These are phyloP conservation scores for Kluyveromyces lactis DNA, from an alignment of 805 yeast species.

Conservation along the genomic window DNA sequence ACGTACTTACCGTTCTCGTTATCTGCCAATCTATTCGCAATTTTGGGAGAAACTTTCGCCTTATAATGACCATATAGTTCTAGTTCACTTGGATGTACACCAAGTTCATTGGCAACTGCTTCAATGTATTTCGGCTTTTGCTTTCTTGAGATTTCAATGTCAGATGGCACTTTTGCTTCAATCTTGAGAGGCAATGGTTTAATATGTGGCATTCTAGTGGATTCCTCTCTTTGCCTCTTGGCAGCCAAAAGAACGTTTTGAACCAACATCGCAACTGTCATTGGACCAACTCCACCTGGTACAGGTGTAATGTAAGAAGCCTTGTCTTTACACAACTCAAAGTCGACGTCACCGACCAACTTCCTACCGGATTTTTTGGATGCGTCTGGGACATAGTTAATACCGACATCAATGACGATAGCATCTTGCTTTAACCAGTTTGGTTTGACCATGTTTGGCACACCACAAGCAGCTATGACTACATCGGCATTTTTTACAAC, in stretches of 20 bases:
- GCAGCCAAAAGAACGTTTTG: conserved; percentile 80
- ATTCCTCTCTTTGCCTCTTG: conserved; percentile 37
- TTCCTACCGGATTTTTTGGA: conserved; percentile 68
- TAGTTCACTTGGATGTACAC: conserved; percentile 68
- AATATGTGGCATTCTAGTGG: conserved; percentile 38
- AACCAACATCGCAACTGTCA: conserved; percentile 96
- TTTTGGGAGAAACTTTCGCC: conserved; percentile 73
- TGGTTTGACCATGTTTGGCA: conserved; percentile 74
- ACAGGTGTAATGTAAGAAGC: conserved; percentile 84
- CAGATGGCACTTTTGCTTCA: conserved; percentile 75
- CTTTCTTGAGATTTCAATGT: conserved; percentile 79
- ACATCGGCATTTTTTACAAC: conserved; percentile 59
- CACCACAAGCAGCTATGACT: conserved; percentile 85
- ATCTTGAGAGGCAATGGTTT: conserved; percentile 49
- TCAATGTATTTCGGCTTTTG: conserved; percentile 81
- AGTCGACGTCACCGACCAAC: conserved; percentile 95
- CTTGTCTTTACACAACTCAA: conserved; percentile 48
- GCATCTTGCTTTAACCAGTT: conserved; percentile 83
- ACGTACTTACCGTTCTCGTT: conserved; percentile 75
- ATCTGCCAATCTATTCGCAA: conserved; percentile 56
- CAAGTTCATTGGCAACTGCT: conserved; percentile 70
- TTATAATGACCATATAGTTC: conserved; percentile 86
- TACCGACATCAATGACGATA: conserved; percentile 90
- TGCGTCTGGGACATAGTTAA: conserved; percentile 75
- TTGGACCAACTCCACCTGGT: conserved; percentile 99